These are phyloP conservation scores for Amyloporia xantha DNA, from an alignment of 768 basidiomycete genomes.

Conservation along the genomic window DNA sequence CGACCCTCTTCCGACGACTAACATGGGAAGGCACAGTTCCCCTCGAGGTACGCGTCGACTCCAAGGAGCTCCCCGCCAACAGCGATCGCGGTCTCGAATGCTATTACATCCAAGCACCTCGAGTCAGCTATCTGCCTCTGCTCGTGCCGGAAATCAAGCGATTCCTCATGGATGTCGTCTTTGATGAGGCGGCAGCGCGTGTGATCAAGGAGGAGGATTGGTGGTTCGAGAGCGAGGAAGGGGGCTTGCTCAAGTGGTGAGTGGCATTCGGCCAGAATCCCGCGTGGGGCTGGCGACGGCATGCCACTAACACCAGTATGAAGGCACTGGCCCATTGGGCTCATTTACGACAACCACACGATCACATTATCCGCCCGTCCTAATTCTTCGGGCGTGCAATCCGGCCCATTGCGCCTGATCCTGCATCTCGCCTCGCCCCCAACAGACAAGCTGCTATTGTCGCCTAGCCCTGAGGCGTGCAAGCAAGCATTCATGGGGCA, in stretches of 20 bases:
- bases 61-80: slow-evolving; percentile 84
- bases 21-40: slow-evolving; percentile 91
- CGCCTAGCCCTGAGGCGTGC: slow-evolving; percentile 78
- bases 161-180: slow-evolving; percentile 87
- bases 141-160: slow-evolving; percentile 83
- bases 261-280: too few species aligned
- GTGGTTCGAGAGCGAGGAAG: slow-evolving; percentile 95
- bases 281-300: background rate
- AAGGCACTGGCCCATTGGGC: slow-evolving; percentile 98
- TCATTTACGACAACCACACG: slow-evolving; percentile 84
- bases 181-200: slow-evolving; percentile 78
- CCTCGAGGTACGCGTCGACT: slow-evolving; percentile 82
- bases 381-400: slow-evolving; percentile 29
- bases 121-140: slow-evolving; percentile 90
- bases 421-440: slow-evolving; percentile 88
- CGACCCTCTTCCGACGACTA: slow-evolving; percentile 79
- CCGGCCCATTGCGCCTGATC: slow-evolving; percentile 66
- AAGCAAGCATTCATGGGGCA: slow-evolving; percentile 95
- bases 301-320: too few species aligned
- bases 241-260: slow-evolving; percentile 81
- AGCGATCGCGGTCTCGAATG: slow-evolving; percentile 85
- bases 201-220: slow-evolving; percentile 82
- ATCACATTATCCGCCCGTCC: slow-evolving; percentile 53
- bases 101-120: slow-evolving; percentile 86
- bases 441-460: slow-evolving; percentile 74